These are phyloP conservation scores for Escovopsis sp. DNA, from an alignment of 2,329 filamentous ascomycete genomes.

Conservation along the genomic window DNA sequence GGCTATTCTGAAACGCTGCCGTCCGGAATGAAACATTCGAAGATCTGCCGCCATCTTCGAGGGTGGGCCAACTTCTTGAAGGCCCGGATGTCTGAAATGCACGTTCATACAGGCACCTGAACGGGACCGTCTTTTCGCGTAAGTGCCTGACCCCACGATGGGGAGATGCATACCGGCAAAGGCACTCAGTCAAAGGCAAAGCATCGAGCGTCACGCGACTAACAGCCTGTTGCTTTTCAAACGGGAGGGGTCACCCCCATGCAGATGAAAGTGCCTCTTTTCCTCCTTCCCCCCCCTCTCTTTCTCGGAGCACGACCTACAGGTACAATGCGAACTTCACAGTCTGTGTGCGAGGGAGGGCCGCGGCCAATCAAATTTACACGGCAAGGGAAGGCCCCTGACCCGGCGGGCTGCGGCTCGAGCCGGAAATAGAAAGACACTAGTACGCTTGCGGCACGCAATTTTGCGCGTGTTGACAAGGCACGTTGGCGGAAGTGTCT, in stretches of 20 bases:
- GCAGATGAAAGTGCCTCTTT: too few relatives aligned
- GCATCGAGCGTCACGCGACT: too few relatives aligned
- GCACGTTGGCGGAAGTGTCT: too few relatives aligned
- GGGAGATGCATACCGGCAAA: neutral
- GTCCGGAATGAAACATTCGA: neutral
- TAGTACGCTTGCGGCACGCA: neutral
- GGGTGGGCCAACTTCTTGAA: neutral
- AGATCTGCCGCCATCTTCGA: neutral
- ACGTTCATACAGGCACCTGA: too few relatives aligned
- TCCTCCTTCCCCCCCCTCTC: too few relatives aligned
- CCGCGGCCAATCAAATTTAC: slow-evolving; percentile 5
- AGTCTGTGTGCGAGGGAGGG: too few relatives aligned
- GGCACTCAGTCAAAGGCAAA: neutral
- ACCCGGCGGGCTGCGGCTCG: slow-evolving; percentile 2
- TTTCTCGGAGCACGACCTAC: too few relatives aligned
- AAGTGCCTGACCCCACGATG: too few relatives aligned
- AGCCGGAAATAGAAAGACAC: slow-evolving; percentile 2
- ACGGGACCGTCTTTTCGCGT: too few relatives aligned
- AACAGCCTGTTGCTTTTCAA: too few relatives aligned
- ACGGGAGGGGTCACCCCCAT: too few relatives aligned
- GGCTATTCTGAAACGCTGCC: slow-evolving; percentile 3
- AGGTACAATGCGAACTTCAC: neutral
- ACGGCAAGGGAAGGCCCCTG: slow-evolving; percentile 5
- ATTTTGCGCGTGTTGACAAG: too few relatives aligned
- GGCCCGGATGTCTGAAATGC: neutral